phyloP scores from a whole-genome alignment of 805 yeast species.

The Lipomyces yamanashiensis region DNA sequence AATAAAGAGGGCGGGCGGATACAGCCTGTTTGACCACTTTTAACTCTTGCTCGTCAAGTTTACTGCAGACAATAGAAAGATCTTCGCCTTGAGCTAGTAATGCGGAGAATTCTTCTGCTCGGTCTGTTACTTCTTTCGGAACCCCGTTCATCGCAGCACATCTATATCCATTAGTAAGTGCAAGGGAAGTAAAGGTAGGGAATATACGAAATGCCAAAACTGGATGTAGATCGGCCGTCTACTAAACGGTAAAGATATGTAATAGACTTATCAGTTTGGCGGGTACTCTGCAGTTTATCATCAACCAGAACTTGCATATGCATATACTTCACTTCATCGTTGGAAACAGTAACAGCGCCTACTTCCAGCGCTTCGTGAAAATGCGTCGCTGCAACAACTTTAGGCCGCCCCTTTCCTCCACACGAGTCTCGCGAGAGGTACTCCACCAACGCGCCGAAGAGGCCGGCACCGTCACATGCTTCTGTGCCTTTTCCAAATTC shows the following conservation, averaged over 20 bases:
- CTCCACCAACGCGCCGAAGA: conserved; percentile 50
- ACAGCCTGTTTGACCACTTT: conserved; percentile 25
- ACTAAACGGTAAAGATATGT: conserved; percentile 24
- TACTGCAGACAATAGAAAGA: conserved; percentile 36
- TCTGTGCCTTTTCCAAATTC: conserved; percentile 63
- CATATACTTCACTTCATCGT: conserved; percentile 44
- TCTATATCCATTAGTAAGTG: conserved; percentile 16
- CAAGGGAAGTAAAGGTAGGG: neutral
- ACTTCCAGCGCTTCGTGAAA: conserved; percentile 44
- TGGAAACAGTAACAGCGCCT: neutral
- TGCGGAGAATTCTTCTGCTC: conserved; percentile 45
- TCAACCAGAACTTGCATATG: conserved; percentile 46
- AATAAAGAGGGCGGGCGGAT: neutral
- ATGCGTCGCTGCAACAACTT: conserved; percentile 51
- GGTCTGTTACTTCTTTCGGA: conserved; percentile 41
- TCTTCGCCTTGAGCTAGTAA: conserved; percentile 36
- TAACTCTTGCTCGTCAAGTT: conserved; percentile 36
- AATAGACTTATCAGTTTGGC: conserved; percentile 22
- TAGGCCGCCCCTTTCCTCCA: conserved; percentile 35
- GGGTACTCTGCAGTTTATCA: neutral
- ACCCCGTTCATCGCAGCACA: conserved; percentile 53
- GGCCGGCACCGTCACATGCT: conserved; percentile 48
- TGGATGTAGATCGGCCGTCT: conserved; percentile 27
- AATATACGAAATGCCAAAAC: conserved; percentile 27
- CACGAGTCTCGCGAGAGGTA: conserved; percentile 28